Evolutionary conservation across 2,329 filamentous ascomycete species (phyloP).

Genomic region (Penicillium sp.): DNA sequence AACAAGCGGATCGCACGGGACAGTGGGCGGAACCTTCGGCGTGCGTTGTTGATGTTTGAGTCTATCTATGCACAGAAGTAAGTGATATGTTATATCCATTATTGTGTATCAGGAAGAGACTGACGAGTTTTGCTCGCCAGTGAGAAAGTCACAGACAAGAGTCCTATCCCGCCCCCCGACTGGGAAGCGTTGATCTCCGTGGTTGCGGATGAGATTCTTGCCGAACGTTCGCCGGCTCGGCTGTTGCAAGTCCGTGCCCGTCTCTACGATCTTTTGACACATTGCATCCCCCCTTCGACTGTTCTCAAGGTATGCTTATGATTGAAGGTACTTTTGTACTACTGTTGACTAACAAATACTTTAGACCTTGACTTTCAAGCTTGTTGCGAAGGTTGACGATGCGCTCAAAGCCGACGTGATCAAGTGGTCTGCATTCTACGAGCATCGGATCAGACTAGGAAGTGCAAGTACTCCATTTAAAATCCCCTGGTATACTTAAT

Average conservation of each 20-base stretch:
- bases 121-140: constrained; percentile 48
- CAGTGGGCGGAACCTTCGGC: constrained; percentile 85
- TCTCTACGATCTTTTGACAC: constrained; percentile 94
- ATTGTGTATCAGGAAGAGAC: neutral
- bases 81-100: constrained; percentile 27
- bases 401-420: constrained; percentile 87
- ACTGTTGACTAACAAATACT: neutral
- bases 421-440: constrained; percentile 95
- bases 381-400: constrained; percentile 84
- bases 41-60: constrained; percentile 94
- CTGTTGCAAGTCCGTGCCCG: constrained; percentile 87
- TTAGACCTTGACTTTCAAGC: constrained; percentile 82
- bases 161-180: constrained; percentile 88
- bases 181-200: constrained; percentile 92
- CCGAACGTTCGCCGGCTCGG: constrained; percentile 84
- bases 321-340: neutral
- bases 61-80: constrained; percentile 97
- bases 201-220: constrained; percentile 90
- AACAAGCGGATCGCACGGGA: constrained; percentile 85
- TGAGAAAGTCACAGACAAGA: constrained; percentile 84
- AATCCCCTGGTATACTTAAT: neutral
- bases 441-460: constrained; percentile 88
- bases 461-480: constrained; percentile 47
- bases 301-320: constrained; percentile 68
- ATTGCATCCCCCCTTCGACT: constrained; percentile 93